Base-by-base conservation (phyloP, 2,329 filamentous ascomycete genomes). In the Aspergillus felis region DNA sequence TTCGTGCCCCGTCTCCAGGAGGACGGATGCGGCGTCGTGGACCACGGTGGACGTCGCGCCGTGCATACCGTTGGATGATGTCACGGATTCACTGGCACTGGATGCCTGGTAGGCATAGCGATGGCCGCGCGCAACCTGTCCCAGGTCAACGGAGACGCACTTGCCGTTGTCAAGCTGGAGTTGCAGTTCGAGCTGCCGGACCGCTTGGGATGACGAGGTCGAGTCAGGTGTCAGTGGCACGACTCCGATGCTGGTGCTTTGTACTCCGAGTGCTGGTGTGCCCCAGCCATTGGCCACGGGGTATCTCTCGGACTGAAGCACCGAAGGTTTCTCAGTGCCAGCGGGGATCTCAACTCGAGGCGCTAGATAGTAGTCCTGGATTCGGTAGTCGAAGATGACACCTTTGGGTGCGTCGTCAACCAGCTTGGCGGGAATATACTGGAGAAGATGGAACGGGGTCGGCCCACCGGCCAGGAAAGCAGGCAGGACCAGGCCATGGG, bases 61-160 rank as follows among this genome's bases (percentile, higher is more conserved):
- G 27, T 28, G 27, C 27, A 28, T 28, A 28, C 27, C 27, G 50
- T 54, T 55, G 27, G 17, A 44, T 14, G 20, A 38, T n/a, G 22
- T 4, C 20, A 2, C 47, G 5, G 12, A 49, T 0, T 35, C 32
- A 4, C 50, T 38, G n/a, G 27, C 1, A 5, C 32, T 46, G 6
- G 24, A 32, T 9, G 58, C 54, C 28, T 48, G 48, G 20, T 68
- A 68, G 1, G 61, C 54, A 47, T 67, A 68, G 5, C 66, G 62
- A 51, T 62, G 57, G 9, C 66, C 66, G 4, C 66, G 66, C 4
- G 62, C 54, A 10, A 68, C 52, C 42, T 68, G 64, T 1, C 64
- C 66, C 3, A 68, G 10, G 47, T 68, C 66, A 14, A 68, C 58
- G 3, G 51, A 27, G 9, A 53, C 47, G 22, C 54, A 54, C 5